These are phyloP conservation scores for Ogataea glucozyma DNA, from an alignment of 805 yeast species.

Conservation along the genomic window DNA sequence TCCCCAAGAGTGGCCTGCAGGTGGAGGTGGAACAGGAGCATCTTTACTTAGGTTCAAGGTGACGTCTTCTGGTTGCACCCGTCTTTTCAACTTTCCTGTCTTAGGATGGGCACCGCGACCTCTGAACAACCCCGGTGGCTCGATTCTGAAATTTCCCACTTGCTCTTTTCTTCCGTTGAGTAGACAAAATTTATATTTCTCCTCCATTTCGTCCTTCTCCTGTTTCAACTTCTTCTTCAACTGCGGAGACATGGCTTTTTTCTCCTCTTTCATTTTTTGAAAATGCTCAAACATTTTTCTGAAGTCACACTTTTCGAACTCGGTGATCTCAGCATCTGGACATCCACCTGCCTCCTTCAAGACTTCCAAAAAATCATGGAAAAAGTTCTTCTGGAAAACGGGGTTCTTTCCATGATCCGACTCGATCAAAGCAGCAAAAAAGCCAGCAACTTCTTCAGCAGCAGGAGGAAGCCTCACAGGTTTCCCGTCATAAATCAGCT, in stretches of 20 bases:
- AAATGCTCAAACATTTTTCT: slow-evolving; percentile 68
- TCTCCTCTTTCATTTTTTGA: slow-evolving; percentile 69
- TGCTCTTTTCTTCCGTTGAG: slow-evolving; percentile 88
- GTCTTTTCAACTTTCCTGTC: slow-evolving; percentile 84
- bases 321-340: slow-evolving; percentile 45
- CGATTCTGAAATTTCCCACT: slow-evolving; percentile 91
- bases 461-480: slow-evolving; percentile 73
- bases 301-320: slow-evolving; percentile 77
- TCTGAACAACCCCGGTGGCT: slow-evolving; percentile 94
- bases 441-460: slow-evolving; percentile 97
- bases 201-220: slow-evolving; percentile 77
- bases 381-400: slow-evolving; percentile 83
- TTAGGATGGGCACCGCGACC: slow-evolving; percentile 98
- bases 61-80: slow-evolving; percentile 89
- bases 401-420: slow-evolving; percentile 89
- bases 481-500: slow-evolving; percentile 70
- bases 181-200: slow-evolving; percentile 74
- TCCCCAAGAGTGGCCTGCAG: slow-evolving; percentile 88
- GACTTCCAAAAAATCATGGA: slow-evolving; percentile 71
- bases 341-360: slow-evolving; percentile 72
- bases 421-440: slow-evolving; percentile 84
- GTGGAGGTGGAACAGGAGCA: slow-evolving; percentile 76
- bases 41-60: slow-evolving; percentile 77
- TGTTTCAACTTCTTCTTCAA: slow-evolving; percentile 73
- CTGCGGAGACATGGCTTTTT: slow-evolving; percentile 64